These are phyloP conservation scores for Hibiscus syriacus DNA, from an alignment of 345 rosid species.

Conservation along the genomic window DNA sequence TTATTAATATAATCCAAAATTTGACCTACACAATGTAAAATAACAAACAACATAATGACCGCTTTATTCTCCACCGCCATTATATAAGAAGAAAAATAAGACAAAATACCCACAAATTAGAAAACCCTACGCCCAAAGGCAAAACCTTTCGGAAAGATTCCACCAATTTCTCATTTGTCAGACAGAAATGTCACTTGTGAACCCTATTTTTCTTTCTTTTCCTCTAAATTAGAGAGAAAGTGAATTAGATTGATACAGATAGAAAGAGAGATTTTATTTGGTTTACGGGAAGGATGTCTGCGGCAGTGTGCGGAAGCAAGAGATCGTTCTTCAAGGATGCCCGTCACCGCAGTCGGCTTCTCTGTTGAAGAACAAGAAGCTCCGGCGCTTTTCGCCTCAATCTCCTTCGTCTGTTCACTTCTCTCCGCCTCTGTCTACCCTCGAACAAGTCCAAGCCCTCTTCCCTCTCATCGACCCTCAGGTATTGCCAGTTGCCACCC, in stretches of 20 bases:
- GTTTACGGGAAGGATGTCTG: constrained; percentile 41
- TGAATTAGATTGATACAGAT: neutral
- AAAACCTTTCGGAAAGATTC: neutral
- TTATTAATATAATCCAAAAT: too few species aligned
- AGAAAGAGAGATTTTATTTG: neutral
- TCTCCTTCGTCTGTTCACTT: constrained; percentile 33
- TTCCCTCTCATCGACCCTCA: constrained; percentile 53
- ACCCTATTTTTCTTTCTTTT: neutral
- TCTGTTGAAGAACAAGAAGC: constrained; percentile 38
- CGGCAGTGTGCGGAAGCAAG: constrained; percentile 71
- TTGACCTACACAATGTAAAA: too few species aligned
- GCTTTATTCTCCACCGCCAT: too few species aligned
- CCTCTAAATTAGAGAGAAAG: neutral
- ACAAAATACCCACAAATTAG: neutral
- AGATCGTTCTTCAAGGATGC: constrained; percentile 58
- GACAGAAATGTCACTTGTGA: neutral
- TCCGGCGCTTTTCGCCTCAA: constrained; percentile 40
- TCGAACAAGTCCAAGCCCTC: constrained; percentile 40
- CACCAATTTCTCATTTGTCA: neutral
- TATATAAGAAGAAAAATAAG: neutral
- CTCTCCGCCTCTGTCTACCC: constrained; percentile 21
- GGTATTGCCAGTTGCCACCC: constrained; percentile 32
- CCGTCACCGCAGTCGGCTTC: constrained; percentile 46
- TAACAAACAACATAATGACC: neutral
- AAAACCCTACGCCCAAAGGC: neutral